Evolutionary conservation across 495 filamentous ascomycete species (phyloP), one percentile per base, ranked within the genome.

Genomic region (Cercophora sp.): DNA sequence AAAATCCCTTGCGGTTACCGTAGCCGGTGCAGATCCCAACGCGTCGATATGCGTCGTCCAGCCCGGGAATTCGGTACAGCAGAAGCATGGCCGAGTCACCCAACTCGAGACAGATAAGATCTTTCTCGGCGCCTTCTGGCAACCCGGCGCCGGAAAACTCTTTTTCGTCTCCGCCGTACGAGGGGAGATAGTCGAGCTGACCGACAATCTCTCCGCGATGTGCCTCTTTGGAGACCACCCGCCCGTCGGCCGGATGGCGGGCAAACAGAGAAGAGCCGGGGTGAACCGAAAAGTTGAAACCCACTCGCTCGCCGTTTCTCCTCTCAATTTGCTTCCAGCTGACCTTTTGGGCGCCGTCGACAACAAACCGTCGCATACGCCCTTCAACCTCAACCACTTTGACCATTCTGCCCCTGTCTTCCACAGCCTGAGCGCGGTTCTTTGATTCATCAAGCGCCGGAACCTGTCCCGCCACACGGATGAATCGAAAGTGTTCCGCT

Each of bases 61-160:
- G 40, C 2, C 36, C 48, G 5, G 51, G 54, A 1, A 57, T 35
- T 16, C 16, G 51, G 13, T 50, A 42, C 5, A 67, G 57, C 43
- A 67, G 44, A 6, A 67, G 57, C 64, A 67, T 67, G 0, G 62
- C 64, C n/a, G 47, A 41, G 34, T 65, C 62, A n/a, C 64, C 64
- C 8, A 67, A 41, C 34, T 67, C 64, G 9, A 67, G 55, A 34
- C 62, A 65, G 40, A 63, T 37, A 11, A 67, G 32, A 11, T 63
- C 59, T 11, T 47, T 59, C 47, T 67, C 64, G 3, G 31, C 48
- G 10, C 62, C 64, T 6, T 57, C 60, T 2, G 36, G 53, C 9
- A 67, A 31, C n/a, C 41, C 56, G 9, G 42, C 29, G 8, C 24
- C 37, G 1, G 27, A 26, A 4, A 23, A 16, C 19, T 32, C 37